These are phyloP conservation scores for Spergularia azorica DNA, from an alignment of 179 eudicot species.

Conservation along the genomic window DNA sequence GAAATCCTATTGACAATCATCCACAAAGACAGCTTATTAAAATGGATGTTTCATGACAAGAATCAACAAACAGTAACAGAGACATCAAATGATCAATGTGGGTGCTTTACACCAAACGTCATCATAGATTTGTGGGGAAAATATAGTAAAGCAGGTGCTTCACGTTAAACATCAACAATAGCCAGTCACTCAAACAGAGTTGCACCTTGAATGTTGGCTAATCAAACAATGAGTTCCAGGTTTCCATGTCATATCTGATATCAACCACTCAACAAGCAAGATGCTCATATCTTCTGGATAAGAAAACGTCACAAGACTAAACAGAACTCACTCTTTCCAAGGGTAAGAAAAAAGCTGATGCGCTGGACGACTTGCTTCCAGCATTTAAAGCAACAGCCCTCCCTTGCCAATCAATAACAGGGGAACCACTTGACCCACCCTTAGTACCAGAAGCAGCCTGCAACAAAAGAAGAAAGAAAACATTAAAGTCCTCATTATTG, in stretches of 20 bases:
- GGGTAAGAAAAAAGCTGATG: slow-evolving; percentile 98
- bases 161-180: no score
- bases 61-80: not conserved
- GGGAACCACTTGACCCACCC: slow-evolving; percentile 99
- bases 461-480: slow-evolving; percentile 14
- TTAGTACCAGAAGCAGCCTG: slow-evolving; percentile 99
- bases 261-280: slow-evolving; percentile 12
- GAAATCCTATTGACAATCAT: not conserved
- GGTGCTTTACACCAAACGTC: no score
- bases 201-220: not conserved
- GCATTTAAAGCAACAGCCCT: slow-evolving; percentile 99
- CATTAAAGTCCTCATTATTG: not conserved
- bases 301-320: not conserved
- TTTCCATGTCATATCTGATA: not conserved
- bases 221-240: not conserved
- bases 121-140: no score
- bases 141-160: no score
- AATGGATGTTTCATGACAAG: not conserved
- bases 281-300: not conserved
- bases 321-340: slow-evolving; percentile 72
- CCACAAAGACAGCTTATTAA: not conserved
- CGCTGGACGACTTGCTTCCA: slow-evolving; percentile 93
- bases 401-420: slow-evolving; percentile 98
- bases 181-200: not conserved
- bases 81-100: no score